phyloP scores from a whole-genome alignment of 257 asterid genomes.

The Mentha longifolia region DNA sequence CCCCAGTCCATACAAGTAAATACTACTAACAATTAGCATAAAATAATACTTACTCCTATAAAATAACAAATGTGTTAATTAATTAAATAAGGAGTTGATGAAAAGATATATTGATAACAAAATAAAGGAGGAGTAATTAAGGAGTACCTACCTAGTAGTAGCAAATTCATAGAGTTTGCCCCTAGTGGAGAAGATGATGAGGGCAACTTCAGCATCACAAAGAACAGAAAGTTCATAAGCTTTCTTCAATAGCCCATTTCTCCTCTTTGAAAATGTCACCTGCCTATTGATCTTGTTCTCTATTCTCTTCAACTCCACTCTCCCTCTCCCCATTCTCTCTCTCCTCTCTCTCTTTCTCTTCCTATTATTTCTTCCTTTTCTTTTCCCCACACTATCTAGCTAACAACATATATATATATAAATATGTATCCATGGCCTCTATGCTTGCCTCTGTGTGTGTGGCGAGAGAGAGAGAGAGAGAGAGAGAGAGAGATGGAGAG shows the following conservation, averaged over 20 bases:
- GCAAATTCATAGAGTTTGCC: conserved; percentile 95
- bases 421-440: neutral
- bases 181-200: conserved; percentile 90
- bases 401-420: neutral
- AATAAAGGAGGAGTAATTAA: too few species aligned
- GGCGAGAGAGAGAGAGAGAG: neutral
- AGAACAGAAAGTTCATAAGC: conserved; percentile 95
- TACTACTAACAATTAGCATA: too few species aligned
- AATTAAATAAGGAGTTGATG: too few species aligned
- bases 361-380: neutral
- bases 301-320: conserved; percentile 92
- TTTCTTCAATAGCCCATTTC: conserved; percentile 93
- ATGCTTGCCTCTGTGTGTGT: conserved; percentile 2
- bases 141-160: conserved; percentile 71
- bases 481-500: conserved; percentile 10
- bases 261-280: conserved; percentile 90
- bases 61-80: too few species aligned
- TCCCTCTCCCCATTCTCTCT: conserved; percentile 83
- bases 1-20: too few species aligned
- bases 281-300: conserved; percentile 97
- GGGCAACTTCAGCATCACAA: conserved; percentile 98
- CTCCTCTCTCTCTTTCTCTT: neutral
- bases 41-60: too few species aligned
- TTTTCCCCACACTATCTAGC: neutral
- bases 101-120: too few species aligned